Base-by-base conservation (phyloP, 2,329 filamentous ascomycete genomes). In the Fusarium longipes region DNA sequence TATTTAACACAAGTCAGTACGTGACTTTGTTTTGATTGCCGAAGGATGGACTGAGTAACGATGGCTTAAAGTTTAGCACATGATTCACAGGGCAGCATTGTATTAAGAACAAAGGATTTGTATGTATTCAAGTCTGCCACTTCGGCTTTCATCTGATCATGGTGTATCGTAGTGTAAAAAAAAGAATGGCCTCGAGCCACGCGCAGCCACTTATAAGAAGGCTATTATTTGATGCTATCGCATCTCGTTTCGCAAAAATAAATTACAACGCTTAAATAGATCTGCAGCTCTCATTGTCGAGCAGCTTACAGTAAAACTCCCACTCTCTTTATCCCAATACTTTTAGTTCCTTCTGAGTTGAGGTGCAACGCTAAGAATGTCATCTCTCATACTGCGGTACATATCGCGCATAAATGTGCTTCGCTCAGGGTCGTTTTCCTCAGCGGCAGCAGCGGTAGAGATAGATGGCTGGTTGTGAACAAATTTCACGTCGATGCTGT, bases 371-470 rank as follows among this genome's bases (percentile, higher is more conserved):
- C 77, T 72, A 18, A 80, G 57, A 18, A 81, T 64, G 63, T 87
- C 84, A 22, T 88, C 84, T n/a, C 85, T 76, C 55, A 89, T 76
- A 14, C 86, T 84, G 72, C 81, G 83, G 83, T 84, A 87, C 48
- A 89, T 67, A 71, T 86, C 83, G 49, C 74, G 80, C 27, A 89
- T 74, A 80, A 88, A 84, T 56, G 82, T 80, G 20, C 78, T 70
- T 48, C 74, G 58, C 18, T 76, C 72, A 17, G 47, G 36, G 51
- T 50, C 32, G 15, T 14, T 40, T 17, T 48, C 8, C 30, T 57
- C 77, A 73, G 78, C 73, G 24, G 74, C 69, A 62, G 75, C 25
- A 30, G 75, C 22, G 40, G 43, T 47, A 8, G 43, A 47, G 29
- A 33, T 47, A 7, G 30, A 24, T 12, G 68, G 55, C 55, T 63